Percentiles rank a stretch among this genome's conserved stretches.
Conservation (phyloP, 345 rosid species). For the Syzygium aromaticum region DNA sequence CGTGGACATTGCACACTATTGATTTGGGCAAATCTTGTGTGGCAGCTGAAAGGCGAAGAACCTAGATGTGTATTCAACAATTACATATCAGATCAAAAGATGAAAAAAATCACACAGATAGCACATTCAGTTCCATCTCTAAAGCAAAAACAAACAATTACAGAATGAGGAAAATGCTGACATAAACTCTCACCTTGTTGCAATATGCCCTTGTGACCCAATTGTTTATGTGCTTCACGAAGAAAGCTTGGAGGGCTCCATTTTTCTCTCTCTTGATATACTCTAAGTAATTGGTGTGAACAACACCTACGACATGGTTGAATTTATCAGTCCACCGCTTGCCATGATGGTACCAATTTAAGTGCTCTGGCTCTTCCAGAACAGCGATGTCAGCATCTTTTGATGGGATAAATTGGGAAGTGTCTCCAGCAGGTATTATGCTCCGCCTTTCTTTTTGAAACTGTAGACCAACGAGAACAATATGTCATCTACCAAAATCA, state of each 20-base stretch:
- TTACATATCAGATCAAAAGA: background rate
- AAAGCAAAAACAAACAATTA: background rate
- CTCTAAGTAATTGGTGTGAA: conserved; percentile 97
- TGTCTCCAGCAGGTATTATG: conserved; percentile 94
- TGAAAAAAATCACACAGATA: background rate
- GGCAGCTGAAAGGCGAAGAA: conserved; percentile 96
- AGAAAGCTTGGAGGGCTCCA: conserved; percentile 88
- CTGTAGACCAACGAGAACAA: conserved; percentile 17
- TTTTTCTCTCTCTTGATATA: conserved; percentile 96
- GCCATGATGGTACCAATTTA: conserved; percentile 98
- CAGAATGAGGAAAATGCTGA: background rate
- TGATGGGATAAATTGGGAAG: conserved; percentile 78
- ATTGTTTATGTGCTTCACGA: conserved; percentile 92
- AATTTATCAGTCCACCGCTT: conserved; percentile 96
- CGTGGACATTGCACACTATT: conserved; percentile 89
- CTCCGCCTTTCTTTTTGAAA: conserved; percentile 89
- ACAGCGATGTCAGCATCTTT: conserved; percentile 92
- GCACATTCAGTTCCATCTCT: background rate
- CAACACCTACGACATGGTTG: conserved; percentile 93
- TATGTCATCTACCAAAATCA: background rate
- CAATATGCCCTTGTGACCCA: conserved; percentile 88
- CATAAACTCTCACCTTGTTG: conserved; percentile 46
- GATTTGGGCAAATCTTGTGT: conserved; percentile 93
- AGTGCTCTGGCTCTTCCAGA: conserved; percentile 94
- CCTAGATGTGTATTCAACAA: conserved; percentile 27